phyloP scores from a whole-genome alignment of 2,329 filamentous ascomycete species.

The Verticillium klebahnii region DNA sequence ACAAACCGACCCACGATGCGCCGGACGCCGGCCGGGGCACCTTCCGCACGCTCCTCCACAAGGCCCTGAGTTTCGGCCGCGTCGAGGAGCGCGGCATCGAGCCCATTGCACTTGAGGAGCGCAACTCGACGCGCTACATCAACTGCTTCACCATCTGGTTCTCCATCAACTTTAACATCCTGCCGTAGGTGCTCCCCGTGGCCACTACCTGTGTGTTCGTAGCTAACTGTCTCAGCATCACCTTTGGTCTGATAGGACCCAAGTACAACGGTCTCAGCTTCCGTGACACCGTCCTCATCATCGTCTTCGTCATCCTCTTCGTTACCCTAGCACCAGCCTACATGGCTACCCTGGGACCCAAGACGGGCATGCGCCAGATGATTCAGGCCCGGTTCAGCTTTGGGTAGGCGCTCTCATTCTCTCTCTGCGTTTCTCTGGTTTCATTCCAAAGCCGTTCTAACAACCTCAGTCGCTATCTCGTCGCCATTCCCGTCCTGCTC shows the following conservation, averaged over 20 bases:
- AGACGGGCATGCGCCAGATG: constrained; percentile 62
- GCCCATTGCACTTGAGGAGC: constrained; percentile 35
- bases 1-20: neutral
- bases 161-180: constrained; percentile 43
- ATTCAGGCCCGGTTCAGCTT: constrained; percentile 61
- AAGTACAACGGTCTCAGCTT: constrained; percentile 49
- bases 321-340: constrained; percentile 51
- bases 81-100: constrained; percentile 40
- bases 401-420: constrained; percentile 33
- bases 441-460: constrained; percentile 2
- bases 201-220: neutral
- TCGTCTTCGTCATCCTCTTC: constrained; percentile 58
- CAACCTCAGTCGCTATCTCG: constrained; percentile 42
- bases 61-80: constrained; percentile 13
- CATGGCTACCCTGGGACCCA: constrained; percentile 53
- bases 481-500: constrained; percentile 55
- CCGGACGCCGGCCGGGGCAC: neutral
- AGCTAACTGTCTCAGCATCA: constrained; percentile 36
- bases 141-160: constrained; percentile 45
- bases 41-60: neutral
- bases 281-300: constrained; percentile 52
- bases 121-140: constrained; percentile 33
- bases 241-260: constrained; percentile 60
- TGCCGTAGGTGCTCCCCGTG: constrained; percentile 23
- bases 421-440: neutral